phyloP scores from a whole-genome alignment of 306 rosid species.

The Dalbergia cochinchinensis region DNA sequence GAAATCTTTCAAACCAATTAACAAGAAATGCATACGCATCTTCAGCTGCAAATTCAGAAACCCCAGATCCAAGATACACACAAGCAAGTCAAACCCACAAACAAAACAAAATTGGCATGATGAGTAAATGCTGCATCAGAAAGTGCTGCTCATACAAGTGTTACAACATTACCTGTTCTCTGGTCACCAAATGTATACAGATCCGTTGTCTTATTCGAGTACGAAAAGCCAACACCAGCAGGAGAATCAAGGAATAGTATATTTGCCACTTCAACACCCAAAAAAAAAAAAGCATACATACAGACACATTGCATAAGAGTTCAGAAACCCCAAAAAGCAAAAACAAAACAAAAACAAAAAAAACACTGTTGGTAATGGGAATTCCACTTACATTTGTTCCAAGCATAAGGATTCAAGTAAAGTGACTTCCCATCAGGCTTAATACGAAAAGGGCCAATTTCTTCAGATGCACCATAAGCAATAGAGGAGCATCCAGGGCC shows the following conservation, averaged over 20 bases:
- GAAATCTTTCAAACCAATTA: constrained; percentile 96
- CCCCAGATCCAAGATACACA: constrained; percentile 41
- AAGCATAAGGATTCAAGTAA: constrained; percentile 86
- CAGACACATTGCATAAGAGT: neutral
- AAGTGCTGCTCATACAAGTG: constrained; percentile 11
- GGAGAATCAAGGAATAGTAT: constrained; percentile 93
- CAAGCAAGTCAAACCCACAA: constrained; percentile 27
- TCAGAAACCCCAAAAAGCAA: neutral
- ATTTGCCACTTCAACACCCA: constrained; percentile 81
- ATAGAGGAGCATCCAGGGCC: constrained; percentile 99
- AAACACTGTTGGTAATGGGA: neutral
- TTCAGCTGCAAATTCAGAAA: constrained; percentile 70
- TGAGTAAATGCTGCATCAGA: constrained; percentile 20
- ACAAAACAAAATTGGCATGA: constrained; percentile 30
- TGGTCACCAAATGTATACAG: constrained; percentile 85
- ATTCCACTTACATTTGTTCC: constrained; percentile 80
- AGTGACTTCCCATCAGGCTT: constrained; percentile 84
- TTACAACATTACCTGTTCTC: constrained; percentile 72
- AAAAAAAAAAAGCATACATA: constrained; percentile 22
- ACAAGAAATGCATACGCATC: constrained; percentile 86
- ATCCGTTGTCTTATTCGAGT: constrained; percentile 78
- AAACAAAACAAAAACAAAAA: neutral
- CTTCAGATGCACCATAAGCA: constrained; percentile 96
- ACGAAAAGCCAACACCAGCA: constrained; percentile 97
- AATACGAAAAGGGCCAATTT: constrained; percentile 91